These are phyloP conservation scores for Hortiboletus campestris DNA, from an alignment of 768 basidiomycete species.

Conservation along the genomic window DNA sequence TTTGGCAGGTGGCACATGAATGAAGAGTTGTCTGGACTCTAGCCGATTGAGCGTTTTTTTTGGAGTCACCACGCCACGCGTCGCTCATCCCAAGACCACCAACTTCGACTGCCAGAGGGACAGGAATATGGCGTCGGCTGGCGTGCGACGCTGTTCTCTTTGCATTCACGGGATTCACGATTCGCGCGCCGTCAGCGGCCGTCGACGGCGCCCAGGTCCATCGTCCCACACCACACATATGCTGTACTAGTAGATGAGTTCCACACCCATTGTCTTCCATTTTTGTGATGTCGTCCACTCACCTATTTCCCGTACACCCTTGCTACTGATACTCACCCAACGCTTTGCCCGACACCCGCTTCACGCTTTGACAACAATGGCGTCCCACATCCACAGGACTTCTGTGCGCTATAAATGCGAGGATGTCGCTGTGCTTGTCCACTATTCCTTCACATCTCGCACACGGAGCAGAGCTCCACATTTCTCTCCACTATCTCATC, in stretches of 20 bases:
- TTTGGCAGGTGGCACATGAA: background rate
- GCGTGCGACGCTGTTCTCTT: background rate
- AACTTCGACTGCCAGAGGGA: background rate
- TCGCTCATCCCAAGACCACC: background rate
- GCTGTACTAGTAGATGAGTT: slow-evolving; percentile 2
- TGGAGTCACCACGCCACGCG: background rate
- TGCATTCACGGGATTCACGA: background rate
- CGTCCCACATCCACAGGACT: background rate
- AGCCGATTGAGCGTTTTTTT: background rate
- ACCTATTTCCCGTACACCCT: too few relatives aligned
- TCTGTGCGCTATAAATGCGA: slow-evolving; percentile 8
- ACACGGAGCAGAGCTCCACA: background rate
- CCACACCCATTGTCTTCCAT: slow-evolving; percentile 8
- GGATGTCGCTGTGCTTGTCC: background rate
- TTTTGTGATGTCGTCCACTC: background rate
- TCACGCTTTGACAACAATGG: slow-evolving; percentile 16
- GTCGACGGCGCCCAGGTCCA: background rate
- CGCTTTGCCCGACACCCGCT: slow-evolving; percentile 1
- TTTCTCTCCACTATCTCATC: background rate
- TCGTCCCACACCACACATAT: background rate
- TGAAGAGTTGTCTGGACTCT: background rate
- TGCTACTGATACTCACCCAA: background rate
- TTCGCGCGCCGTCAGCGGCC: background rate
- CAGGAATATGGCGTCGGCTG: background rate
- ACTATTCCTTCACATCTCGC: background rate